Base-by-base conservation (phyloP, 345 rosid genomes). In the Chamaenerion angustifolium region DNA sequence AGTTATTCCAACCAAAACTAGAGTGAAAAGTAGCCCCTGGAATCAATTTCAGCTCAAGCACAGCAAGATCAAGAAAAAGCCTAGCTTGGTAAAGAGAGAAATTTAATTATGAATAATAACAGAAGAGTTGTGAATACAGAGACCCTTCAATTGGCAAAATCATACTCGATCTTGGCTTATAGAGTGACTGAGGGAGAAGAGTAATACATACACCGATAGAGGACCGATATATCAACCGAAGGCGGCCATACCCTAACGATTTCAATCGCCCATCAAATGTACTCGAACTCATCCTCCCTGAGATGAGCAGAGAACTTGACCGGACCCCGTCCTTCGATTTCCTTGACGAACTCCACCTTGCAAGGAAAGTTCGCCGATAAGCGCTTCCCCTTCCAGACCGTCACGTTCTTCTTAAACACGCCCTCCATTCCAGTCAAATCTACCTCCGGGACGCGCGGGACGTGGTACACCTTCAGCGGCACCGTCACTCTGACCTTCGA, bases 291-390 rank as follows among this genome's bases (percentile, higher is more conserved):
- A 12, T 83, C 94, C 48, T 86, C 92, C 63, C 66, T 82, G 57
- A 92, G 85, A 74, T 86, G 98, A 31, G 96, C 77, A 46, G 70
- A 68, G 77, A 87, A 83, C 72, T 92, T 92, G 47, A 92, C 93
- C 49, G 80, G 65, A 12, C 89, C 88, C 10, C 87, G 85, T 31
- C 75, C 96, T 67, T 74, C 77, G 12, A 80, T 42, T 15, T 83
- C 80, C 12, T 65, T 69, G 43, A 70, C 56, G 46, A 92, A 92
- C 76, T 80, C 67, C 43, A 87, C 75, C 82, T 84, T 92, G 57
- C 11, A 92, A 25, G 98, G 98, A 25, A 81, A 45, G 68, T 87
- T 86, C 3, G 98, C 94, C 10, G 98, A 86, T 11, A 92, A 68
- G 44, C 65, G 68, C 68, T 80, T 92, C 6, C 93, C 98, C 66